Base-by-base conservation (phyloP, 805 yeast species). In the Myxozyma geophila region DNA sequence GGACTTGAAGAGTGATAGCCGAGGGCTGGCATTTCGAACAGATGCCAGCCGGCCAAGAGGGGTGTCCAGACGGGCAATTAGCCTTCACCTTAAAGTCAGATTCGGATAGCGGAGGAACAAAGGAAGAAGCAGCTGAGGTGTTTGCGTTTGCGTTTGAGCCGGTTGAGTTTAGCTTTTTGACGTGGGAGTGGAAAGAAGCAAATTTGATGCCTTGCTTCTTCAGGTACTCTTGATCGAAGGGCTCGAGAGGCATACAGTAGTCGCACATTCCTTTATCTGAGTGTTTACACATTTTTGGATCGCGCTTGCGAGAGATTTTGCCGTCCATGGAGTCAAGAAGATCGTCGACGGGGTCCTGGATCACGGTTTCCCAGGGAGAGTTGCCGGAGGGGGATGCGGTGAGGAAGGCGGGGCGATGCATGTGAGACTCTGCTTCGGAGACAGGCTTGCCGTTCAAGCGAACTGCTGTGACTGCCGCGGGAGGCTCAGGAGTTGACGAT, bases 11-110 rank as follows among this genome's bases (percentile, higher is more conserved):
- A 0, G 98, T 92, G 64, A 95, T 90, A 0, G 97, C 95, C 0
- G 97, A 87, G 0, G 99, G 98, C 76, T 93, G 98, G 77, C 99
- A 93, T 75, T 92, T 90, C 15, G 97, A 89, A 73, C 99, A 93
- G 69, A 95, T 92, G 0, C 98, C 97, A 58, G 79, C 82, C 1
- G 99, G 98, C 91, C 97, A 95, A 7, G 97, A 93, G 44, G 87
- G 85, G 75, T 93, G 99, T 0, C 97, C 97, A 48, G 85, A 81
- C 0, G 80, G 82, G 74, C 98, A 93, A 13, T 81, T 76, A 49
- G 72, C 71, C 59, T 81, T 79, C 37, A 93, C 90, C 58, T 79
- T 76, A 74, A 82, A 95, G 71, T 85, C 79, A 1, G 93, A 89
- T 71, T 87, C 89, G 21, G 86, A 82, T 61, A 92, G 76, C 2